These are phyloP conservation scores for Aspergillus egyptiacus DNA, from an alignment of 495 filamentous ascomycete genomes.

Conservation along the genomic window DNA sequence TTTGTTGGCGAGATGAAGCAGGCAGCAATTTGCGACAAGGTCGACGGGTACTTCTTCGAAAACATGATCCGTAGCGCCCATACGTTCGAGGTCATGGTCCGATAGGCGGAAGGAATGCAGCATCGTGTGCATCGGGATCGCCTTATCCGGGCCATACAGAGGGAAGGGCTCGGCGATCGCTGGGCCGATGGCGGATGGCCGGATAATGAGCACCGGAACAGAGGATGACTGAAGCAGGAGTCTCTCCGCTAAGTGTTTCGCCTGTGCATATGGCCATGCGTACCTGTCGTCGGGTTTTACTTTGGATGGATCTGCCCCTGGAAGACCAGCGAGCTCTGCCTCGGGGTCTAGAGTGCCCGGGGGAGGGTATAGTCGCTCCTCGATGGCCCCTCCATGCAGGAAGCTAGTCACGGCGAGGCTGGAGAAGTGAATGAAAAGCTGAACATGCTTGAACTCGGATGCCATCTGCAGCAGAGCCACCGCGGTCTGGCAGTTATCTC, in stretches of 20 bases:
- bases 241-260: constrained; percentile 22
- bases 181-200: constrained; percentile 17
- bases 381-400: constrained; percentile 10
- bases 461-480: background rate
- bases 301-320: constrained; percentile 1
- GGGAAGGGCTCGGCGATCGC: constrained; percentile 21
- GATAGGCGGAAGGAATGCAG: background rate
- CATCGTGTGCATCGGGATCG: constrained; percentile 4
- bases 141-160: constrained; percentile 12
- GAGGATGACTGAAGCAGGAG: constrained; percentile 4
- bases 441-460: constrained; percentile 8
- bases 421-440: constrained; percentile 16
- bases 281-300: constrained; percentile 9
- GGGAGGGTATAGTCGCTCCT: constrained; percentile 9
- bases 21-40: constrained; percentile 11
- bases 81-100: background rate
- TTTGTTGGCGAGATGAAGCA: constrained; percentile 11
- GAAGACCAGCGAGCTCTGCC: constrained; percentile 5
- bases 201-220: constrained; percentile 14
- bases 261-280: constrained; percentile 14
- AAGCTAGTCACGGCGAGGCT: constrained; percentile 11
- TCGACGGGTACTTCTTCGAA: constrained; percentile 21
- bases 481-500: constrained; percentile 10
- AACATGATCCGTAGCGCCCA: background rate
- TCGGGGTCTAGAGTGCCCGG: constrained; percentile 2